These are phyloP conservation scores for Pseudozyma thailandica DNA, from an alignment of 1,284 basidiomycete genomes.

Conservation along the genomic window DNA sequence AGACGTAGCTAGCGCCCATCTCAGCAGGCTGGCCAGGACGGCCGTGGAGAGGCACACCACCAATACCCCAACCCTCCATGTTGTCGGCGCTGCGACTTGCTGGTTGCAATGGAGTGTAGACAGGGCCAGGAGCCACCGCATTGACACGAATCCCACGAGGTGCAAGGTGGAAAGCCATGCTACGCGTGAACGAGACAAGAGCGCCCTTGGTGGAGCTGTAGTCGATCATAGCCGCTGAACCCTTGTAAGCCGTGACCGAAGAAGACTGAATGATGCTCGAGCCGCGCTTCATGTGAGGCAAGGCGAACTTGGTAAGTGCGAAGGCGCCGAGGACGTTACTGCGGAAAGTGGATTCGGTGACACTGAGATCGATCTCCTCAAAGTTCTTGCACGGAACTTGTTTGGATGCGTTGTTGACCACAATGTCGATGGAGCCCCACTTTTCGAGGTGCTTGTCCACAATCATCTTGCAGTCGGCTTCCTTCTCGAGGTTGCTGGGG, in stretches of 20 bases:
- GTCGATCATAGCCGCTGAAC: slow-evolving; percentile 71
- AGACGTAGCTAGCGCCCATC: slow-evolving; percentile 55
- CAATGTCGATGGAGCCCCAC: slow-evolving; percentile 52
- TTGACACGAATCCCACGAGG: slow-evolving; percentile 75
- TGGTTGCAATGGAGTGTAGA: slow-evolving; percentile 71
- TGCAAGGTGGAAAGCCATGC: slow-evolving; percentile 73
- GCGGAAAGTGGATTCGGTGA: slow-evolving; percentile 51
- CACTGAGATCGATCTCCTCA: slow-evolving; percentile 53
- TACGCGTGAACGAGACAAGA: slow-evolving; percentile 72
- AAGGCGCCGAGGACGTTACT: slow-evolving; percentile 55
- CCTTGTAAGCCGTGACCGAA: slow-evolving; percentile 75
- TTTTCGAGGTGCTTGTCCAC: slow-evolving; percentile 72
- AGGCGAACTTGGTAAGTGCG: slow-evolving; percentile 68
- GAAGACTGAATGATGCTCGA: slow-evolving; percentile 76
- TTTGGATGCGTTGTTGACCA: slow-evolving; percentile 76
- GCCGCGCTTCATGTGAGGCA: slow-evolving; percentile 75
- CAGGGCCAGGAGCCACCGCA: slow-evolving; percentile 72
- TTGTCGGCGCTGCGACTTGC: slow-evolving; percentile 49
- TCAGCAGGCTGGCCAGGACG: slow-evolving; percentile 56
- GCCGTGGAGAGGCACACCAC: slow-evolving; percentile 45
- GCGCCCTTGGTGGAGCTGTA: slow-evolving; percentile 72
- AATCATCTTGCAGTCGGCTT: slow-evolving; percentile 69
- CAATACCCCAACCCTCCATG: slow-evolving; percentile 60
- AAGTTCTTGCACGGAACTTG: slow-evolving; percentile 71
- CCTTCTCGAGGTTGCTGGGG: slow-evolving; percentile 70